phyloP scores from a whole-genome alignment of 345 rosid species.

The Melaleuca alternifolia region DNA sequence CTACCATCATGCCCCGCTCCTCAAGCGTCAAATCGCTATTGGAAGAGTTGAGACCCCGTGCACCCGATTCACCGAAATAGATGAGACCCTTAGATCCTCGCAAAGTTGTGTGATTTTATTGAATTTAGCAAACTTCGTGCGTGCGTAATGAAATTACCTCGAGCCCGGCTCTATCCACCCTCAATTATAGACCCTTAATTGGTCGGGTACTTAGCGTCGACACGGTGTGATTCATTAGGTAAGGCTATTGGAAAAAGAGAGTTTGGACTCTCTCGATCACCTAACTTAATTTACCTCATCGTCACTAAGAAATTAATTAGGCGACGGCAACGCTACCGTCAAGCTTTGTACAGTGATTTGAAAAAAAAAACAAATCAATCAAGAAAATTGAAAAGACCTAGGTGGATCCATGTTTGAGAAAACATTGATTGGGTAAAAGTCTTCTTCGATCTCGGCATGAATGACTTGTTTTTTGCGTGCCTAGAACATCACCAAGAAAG shows the following conservation, averaged over 20 bases:
- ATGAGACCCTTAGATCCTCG: not conserved
- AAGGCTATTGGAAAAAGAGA: not conserved
- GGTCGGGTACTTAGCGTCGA: fast-evolving
- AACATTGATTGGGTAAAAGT: not conserved
- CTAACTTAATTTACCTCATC: not conserved
- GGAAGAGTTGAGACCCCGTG: not conserved
- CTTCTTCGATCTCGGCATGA: not conserved
- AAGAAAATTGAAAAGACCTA: not conserved
- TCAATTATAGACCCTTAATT: not conserved
- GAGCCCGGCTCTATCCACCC: not conserved
- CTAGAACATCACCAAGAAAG: not conserved
- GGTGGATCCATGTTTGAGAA: not conserved
- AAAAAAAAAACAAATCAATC: not conserved
- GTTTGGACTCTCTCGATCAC: not conserved
- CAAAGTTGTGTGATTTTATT: not conserved
- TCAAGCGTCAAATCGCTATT: not conserved
- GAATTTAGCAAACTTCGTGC: not conserved
- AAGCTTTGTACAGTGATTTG: not conserved
- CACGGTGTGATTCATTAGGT: not conserved
- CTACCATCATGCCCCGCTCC: not conserved
- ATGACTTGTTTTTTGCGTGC: not conserved
- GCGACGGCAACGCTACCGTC: not conserved
- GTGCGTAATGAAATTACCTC: not conserved
- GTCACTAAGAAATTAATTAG: not conserved
- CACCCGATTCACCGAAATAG: not conserved